phyloP scores from a whole-genome alignment of 2,329 filamentous ascomycete genomes.

The Aspergillus carbonarius region DNA sequence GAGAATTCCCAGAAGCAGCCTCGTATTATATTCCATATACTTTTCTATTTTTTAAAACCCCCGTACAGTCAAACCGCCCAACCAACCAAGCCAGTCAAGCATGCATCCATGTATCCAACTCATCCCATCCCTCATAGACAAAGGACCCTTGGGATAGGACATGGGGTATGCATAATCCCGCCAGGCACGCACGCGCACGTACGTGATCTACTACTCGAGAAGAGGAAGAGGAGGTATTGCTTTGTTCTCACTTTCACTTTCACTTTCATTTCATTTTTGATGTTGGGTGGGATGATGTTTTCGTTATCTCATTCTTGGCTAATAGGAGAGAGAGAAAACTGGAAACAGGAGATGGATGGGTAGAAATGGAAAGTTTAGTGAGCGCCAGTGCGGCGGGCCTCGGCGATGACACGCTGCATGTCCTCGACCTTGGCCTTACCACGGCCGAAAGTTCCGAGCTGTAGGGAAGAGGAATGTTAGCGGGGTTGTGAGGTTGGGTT shows the following conservation, averaged over 20 bases:
- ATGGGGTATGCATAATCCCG: neutral
- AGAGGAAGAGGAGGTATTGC: neutral
- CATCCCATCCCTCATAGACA: neutral
- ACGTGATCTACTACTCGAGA: neutral
- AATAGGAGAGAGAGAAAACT: constrained; percentile 18
- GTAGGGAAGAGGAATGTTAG: constrained; percentile 23
- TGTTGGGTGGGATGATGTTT: constrained; percentile 12
- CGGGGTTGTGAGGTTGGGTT: neutral
- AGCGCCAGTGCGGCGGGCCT: constrained; percentile 73
- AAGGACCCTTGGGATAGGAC: no score
- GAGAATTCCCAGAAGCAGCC: constrained; percentile 14
- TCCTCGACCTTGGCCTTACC: constrained; percentile 99
- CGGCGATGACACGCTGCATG: constrained; percentile 95
- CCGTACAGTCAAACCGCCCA: neutral
- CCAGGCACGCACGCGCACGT: neutral
- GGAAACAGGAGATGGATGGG: constrained; percentile 16
- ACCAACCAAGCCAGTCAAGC: no score
- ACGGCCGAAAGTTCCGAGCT: constrained; percentile 98
- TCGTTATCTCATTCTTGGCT: constrained; percentile 29
- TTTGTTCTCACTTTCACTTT: neutral
- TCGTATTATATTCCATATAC: constrained; percentile 16
- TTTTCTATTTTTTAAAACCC: constrained; percentile 2
- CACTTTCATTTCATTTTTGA: constrained; percentile 17
- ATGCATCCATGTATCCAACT: neutral
- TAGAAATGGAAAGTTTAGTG: constrained; percentile 54